Evolutionary conservation across 2,329 filamentous ascomycete species (phyloP), one percentile per base, ranked within the genome.

Genomic region (Madurella mycetomatis): DNA sequence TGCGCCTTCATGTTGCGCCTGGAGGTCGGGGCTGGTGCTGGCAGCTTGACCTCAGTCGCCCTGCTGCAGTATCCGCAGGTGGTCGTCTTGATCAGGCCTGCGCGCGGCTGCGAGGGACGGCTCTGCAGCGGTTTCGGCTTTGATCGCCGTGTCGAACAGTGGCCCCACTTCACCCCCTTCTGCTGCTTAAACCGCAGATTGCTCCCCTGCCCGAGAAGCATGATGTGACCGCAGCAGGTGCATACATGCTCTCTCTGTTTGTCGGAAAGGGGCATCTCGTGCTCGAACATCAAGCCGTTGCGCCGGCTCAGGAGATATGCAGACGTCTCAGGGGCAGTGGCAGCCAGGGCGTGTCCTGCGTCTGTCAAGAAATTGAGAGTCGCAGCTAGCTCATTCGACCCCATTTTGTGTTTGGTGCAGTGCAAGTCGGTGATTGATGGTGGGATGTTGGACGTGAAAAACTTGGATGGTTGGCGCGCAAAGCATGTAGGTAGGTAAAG

Each of bases 141-240:
- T 15, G 39, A 13, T 12, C 31, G 34, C 25, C 16, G 19, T n/a
- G 12, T 13, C 13, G 34, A 44, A 9, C 41, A 46, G 37, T 17
- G 8, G 49, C 56, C 69, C 75, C 56, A 81, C 77, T 50, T 82
- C 78, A n/a, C 82, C 74, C 79, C 60, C 52, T 64, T 69, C 8
- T 63, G 62, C 1, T 65, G 56, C 19, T 76, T 67, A 1, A 81
- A 64, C 13, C 69, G 70, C 9, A 81, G 46, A 9, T 60, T 60
- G 42, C 72, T 73, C 2, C 69, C 72, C 9, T 75, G 74, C 0
- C 82, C 82, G 1, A 75, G 70, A 4, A 84, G 70, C 70, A 84
- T 76, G 40, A 86, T 81, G 57, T 79, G 76, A 15, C 85, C 84
- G 63, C 85, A 88, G 49, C 76, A 76, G 47, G 72, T 74, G 67